Evolutionary conservation across 2,329 filamentous ascomycete genomes (phyloP), one percentile per base, ranked within the genome.

Genomic region (Dryadomyces sulphureus): DNA sequence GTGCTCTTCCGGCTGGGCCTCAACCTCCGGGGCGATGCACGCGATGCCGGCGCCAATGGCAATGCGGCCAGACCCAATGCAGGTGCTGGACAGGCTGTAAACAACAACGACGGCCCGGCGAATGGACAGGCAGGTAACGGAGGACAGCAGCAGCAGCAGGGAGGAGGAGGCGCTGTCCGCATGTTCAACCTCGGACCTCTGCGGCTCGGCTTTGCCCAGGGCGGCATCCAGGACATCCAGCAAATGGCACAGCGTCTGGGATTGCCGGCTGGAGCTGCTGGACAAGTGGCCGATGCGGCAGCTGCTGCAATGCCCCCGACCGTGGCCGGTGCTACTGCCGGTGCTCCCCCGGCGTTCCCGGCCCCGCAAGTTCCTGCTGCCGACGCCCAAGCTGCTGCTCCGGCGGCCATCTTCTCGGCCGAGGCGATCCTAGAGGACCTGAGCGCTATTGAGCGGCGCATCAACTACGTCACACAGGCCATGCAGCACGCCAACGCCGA

Each of bases 161-260:
- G 19, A 7, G 45, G 38, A 27, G 39, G 21, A 5, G 38, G 17
- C 38, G 59, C 48, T 54, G 51, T 55, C 43, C 57, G 55, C 22
- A 61, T 62, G 56, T 62, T 64, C 50, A 61, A 63, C 42, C 62
- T 92, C 41, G 85, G 85, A 1, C 85, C 85, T 2, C 65, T 92
- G 27, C 70, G 84, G 24, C 65, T 92, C 20, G 84, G 81, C 0
- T 84, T 90, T 54, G 84, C 81, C n/a, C 79, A 84, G 67, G 82
- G 62, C 60, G 80, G 62, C 61, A 68, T 59, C 4, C 65, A 72
- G 19, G 75, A 85, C 48, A 70, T 85, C 30, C 72, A 78, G 46
- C 79, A 85, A 52, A 65, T 86, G 53, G 79, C 76, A 5, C 75
- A 80, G 49, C 75, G 76, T 49, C 68, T 84, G 53, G 76, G 75